Conservation (phyloP, 495 filamentous ascomycete genomes). For the Talaromyces proteolyticus region DNA sequence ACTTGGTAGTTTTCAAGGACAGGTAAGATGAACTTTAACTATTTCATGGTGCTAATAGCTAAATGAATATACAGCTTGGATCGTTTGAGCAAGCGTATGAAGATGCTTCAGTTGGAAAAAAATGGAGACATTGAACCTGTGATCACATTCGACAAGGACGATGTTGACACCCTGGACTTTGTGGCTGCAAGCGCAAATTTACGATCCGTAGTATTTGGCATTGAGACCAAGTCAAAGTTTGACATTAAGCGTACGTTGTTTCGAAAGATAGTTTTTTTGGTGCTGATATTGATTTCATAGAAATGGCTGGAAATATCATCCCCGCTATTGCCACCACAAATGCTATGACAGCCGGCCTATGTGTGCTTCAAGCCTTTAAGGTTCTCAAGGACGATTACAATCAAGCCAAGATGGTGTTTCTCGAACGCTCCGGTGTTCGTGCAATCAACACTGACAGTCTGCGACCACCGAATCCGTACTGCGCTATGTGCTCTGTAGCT, state of each 20-base stretch:
- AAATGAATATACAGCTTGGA: constrained; percentile 44
- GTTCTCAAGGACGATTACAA: constrained; percentile 69
- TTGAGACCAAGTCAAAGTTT: constrained; percentile 84
- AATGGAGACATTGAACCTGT: constrained; percentile 48
- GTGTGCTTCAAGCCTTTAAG: constrained; percentile 90
- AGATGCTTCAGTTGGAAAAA: constrained; percentile 45
- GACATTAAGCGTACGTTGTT: constrained; percentile 73
- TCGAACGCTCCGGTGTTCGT: constrained; percentile 62
- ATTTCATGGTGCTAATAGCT: constrained; percentile 9
- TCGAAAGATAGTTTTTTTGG: neutral
- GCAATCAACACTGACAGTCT: constrained; percentile 72
- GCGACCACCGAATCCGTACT: constrained; percentile 70
- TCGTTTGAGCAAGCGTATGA: constrained; percentile 67
- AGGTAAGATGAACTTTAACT: constrained; percentile 33
- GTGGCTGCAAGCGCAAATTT: constrained; percentile 88
- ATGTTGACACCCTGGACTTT: constrained; percentile 92
- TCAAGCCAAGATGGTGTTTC: constrained; percentile 67
- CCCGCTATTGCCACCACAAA: constrained; percentile 98
- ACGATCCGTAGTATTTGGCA: constrained; percentile 76
- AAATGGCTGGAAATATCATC: constrained; percentile 99
- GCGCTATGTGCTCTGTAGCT: constrained; percentile 73
- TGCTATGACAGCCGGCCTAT: constrained; percentile 89
- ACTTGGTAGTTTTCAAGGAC: constrained; percentile 80
- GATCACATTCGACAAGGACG: constrained; percentile 93
- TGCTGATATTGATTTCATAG: constrained; percentile 23